Conservation (phyloP, 805 yeast species). For the Priceomyces melissophilus region DNA sequence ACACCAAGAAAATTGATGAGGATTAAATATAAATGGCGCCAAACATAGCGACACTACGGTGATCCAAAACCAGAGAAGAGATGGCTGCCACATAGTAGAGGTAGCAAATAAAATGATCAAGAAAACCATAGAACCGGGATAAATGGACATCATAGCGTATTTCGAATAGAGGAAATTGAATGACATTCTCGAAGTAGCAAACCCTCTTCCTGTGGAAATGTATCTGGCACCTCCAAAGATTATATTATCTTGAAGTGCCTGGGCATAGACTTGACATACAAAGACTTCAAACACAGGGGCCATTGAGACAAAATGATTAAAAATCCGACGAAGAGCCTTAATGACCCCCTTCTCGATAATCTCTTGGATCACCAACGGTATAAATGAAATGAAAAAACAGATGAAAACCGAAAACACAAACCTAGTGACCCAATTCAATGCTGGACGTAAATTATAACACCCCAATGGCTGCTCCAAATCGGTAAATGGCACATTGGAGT, state of each 20-base stretch:
- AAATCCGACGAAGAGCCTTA: constrained; percentile 67
- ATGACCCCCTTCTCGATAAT: constrained; percentile 78
- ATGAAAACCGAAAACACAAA: constrained; percentile 88
- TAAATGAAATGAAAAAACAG: constrained; percentile 87
- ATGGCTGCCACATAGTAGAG: constrained; percentile 76
- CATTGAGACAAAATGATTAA: constrained; percentile 73
- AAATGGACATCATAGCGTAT: constrained; percentile 73
- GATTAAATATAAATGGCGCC: constrained; percentile 52
- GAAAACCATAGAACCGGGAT: constrained; percentile 69
- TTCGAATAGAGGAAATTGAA: constrained; percentile 71
- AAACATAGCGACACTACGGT: constrained; percentile 43
- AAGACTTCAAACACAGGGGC: constrained; percentile 94
- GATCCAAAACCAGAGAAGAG: constrained; percentile 60
- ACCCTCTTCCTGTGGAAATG: constrained; percentile 90
- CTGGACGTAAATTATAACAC: constrained; percentile 82
- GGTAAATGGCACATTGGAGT: constrained; percentile 65
- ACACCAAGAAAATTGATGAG: constrained; percentile 48
- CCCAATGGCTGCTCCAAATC: constrained; percentile 76
- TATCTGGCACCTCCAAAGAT: constrained; percentile 91
- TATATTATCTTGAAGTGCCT: constrained; percentile 68
- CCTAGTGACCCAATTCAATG: constrained; percentile 84
- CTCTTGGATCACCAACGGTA: constrained; percentile 86
- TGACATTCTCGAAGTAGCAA: constrained; percentile 78
- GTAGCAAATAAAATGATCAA: constrained; percentile 73
- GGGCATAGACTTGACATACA: constrained; percentile 89